Percentiles rank a stretch among this genome's conserved stretches.
Evolutionary conservation across 129 eudicot species (phyloP).

Genomic region (Pseudognaphalium luteoalbum): DNA sequence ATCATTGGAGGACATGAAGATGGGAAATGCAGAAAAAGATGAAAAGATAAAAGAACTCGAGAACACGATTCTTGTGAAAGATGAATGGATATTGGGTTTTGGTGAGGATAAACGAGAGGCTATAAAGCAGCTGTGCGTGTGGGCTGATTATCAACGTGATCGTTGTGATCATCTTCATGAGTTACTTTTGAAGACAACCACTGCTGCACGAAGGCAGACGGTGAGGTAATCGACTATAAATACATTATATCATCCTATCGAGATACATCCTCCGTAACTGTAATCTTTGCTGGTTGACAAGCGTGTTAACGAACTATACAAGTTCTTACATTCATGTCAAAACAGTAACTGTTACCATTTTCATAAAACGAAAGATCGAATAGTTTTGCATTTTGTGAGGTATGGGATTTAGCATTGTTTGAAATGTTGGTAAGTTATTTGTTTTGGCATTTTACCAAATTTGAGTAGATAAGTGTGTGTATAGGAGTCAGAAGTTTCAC

Average conservation of each 20-base stretch:
- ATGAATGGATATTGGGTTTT: constrained; percentile 43
- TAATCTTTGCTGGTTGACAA: neutral
- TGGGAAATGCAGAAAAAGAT: constrained; percentile 35
- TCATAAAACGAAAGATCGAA: neutral
- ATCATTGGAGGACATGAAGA: constrained; percentile 18
- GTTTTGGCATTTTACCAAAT: constrained; percentile 24
- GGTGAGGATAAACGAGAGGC: constrained; percentile 80
- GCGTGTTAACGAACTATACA: neutral
- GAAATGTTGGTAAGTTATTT: constrained; percentile 16
- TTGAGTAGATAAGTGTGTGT: constrained; percentile 29
- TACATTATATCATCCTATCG: neutral
- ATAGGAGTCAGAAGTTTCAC: constrained; percentile 11
- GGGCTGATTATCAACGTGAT: constrained; percentile 70
- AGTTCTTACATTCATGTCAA: neutral
- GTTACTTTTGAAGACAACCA: constrained; percentile 35
- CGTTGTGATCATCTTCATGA: constrained; percentile 50
- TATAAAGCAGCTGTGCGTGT: constrained; percentile 72
- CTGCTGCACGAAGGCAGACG: neutral
- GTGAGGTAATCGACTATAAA: constrained; percentile 10
- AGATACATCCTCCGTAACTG: neutral
- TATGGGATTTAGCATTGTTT: constrained; percentile 11
- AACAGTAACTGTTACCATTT: constrained; percentile 5
- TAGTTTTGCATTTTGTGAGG: constrained; percentile 1
- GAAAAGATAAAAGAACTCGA: constrained; percentile 47
- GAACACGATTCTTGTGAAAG: constrained; percentile 49